Percentiles rank a stretch among this genome's conserved stretches.
Conservation (phyloP, 2,329 filamentous ascomycete species). For the Cladosporium phlei region DNA sequence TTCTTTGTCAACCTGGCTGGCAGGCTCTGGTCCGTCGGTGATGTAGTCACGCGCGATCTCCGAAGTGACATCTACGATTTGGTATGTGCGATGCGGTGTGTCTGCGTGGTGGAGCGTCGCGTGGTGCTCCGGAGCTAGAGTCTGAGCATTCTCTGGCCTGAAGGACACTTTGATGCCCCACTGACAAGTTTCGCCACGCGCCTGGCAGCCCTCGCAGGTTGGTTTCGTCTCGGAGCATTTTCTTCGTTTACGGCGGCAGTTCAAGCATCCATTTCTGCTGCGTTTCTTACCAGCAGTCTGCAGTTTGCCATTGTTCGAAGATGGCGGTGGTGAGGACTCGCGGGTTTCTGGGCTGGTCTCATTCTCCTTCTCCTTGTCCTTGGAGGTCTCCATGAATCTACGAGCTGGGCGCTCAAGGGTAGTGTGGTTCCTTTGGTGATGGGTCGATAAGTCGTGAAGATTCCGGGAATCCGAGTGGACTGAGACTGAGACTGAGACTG, state of each 20-base stretch:
- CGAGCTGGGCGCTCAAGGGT: too few relatives aligned
- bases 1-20: slow-evolving; percentile 10
- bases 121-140: slow-evolving; percentile 27
- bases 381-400: not conserved
- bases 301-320: slow-evolving; percentile 19
- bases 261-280: slow-evolving; percentile 32
- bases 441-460: too few relatives aligned
- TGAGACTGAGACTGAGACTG: too few relatives aligned
- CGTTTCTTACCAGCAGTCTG: slow-evolving; percentile 26
- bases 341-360: slow-evolving; percentile 6
- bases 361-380: slow-evolving; percentile 3
- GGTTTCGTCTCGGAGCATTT: slow-evolving; percentile 32
- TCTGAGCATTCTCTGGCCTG: slow-evolving; percentile 28
- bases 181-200: slow-evolving; percentile 28
- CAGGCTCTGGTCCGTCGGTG: slow-evolving; percentile 9
- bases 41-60: slow-evolving; percentile 30
- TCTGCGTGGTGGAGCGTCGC: slow-evolving; percentile 18
- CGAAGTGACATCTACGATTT: slow-evolving; percentile 31
- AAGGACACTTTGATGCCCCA: slow-evolving; percentile 29
- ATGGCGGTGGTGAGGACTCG: slow-evolving; percentile 8
- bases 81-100: slow-evolving; percentile 17
- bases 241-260: slow-evolving; percentile 30
- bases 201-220: slow-evolving; percentile 28
- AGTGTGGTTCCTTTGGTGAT: too few relatives aligned
- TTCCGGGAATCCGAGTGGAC: too few relatives aligned